Base-by-base conservation (phyloP, 495 filamentous ascomycete species). In the Entonaema liquescens region DNA sequence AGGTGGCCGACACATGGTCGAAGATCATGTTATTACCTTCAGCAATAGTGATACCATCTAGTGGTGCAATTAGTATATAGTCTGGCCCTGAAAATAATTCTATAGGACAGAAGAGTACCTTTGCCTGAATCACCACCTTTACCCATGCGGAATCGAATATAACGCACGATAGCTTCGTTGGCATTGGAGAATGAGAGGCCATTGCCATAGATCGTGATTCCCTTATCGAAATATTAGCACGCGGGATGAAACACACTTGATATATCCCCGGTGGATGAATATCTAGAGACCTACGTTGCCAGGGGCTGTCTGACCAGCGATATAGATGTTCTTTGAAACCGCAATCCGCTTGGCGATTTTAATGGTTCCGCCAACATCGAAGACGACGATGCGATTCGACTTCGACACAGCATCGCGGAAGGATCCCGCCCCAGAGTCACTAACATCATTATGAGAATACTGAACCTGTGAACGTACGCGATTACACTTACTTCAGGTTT, bases 361-460 rank as follows among this genome's bases (percentile, higher is more conserved):
- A 29, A 82, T 79, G 3, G 77, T 78, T 11, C 81, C 80, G 23
- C 80, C 74, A 1, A 82, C 79, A 23, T 76, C 77, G 59, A 83
- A 81, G 15, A 81, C 76, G 12, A 83, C 70, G 7, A 75, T 81
- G 9, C 77, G 77, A 50, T 80, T 77, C 0, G 77, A 72, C 21
- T 62, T 47, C 38, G 75, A 78, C 58, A 82, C 80, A 5, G 80
- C 79, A 65, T 82, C 80, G 11, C 79, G 77, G 57, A 83, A 77
- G 5, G 81, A 83, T 2, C 81, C 79, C 1, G 77, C 57, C 2
- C 80, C 80, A 7, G 68, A 66, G 19, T 47, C 42, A 9, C 42
- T 23, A 23, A 23, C 2, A 23, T 8, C 19, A 4, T 23, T 19
- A 21, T 47, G 42, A 47, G 42, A 23, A 47, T 47, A 47, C 3